Base-by-base conservation (phyloP, 1,139 yeast genomes). In the Pichia sp. region DNA sequence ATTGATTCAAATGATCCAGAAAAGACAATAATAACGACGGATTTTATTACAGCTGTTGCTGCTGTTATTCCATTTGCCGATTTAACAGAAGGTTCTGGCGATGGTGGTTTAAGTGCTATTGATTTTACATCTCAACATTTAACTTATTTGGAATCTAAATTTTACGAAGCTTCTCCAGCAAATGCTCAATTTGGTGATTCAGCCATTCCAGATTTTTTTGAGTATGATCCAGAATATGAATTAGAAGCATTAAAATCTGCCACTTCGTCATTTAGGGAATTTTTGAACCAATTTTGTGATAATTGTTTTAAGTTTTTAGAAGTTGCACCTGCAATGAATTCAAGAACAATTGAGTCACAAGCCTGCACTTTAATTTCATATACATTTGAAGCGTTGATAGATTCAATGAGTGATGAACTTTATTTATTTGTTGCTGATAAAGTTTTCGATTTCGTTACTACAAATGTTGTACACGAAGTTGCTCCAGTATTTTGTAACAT, bases 1-100 rank as follows among this genome's bases (percentile, higher is more conserved):
- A 81, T 92, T 41, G 97, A 92, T 62, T 79, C 94, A 0, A 92
- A 90, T 63, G 98, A 92, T 65, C 72, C 89, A 47, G 76, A 73
- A 26, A 80, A 90, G 61, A 83, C 96, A 0, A 72, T 82, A 32
- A 74, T 79, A 46, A 79, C 96, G 0, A 68, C 90, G 44, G 79
- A 82, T 53, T 76, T 86, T 24, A 75, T 92, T 53, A 83, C 88
- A 13, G 74, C 87, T 0, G 77, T 85, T 29, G 82, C 90, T 0
- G 72, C 84, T 15, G 84, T 81, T 53, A 77, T 86, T 4, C 97
- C 97, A 1, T 73, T 89, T 55, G 68, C 72, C 38, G 83, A 79
- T 56, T 60, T 83, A 26, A 67, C 76, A 3, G 57, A 50, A 42
- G 78, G 73, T 1, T 58, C 64, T 0, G 60, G 63, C 1, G 69